These are phyloP conservation scores for Russula griseocarnosa DNA, from an alignment of 768 basidiomycete genomes.

Conservation along the genomic window DNA sequence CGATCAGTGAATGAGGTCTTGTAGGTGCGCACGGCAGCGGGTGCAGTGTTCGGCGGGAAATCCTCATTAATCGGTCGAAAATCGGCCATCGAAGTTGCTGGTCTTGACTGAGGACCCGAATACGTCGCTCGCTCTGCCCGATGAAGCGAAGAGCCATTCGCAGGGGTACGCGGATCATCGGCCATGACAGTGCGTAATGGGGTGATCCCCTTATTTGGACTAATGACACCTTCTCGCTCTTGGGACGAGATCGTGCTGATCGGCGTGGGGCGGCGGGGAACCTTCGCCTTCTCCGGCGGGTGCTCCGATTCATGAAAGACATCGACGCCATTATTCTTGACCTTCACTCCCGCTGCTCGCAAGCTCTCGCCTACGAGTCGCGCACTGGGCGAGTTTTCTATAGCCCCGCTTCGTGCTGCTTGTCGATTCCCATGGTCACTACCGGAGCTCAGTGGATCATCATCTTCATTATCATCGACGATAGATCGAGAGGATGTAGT, in stretches of 20 bases:
- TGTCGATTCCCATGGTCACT: slow-evolving; percentile 47
- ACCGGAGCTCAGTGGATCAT: slow-evolving; percentile 25
- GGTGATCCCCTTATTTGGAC: slow-evolving; percentile 7
- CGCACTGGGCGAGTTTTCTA: slow-evolving; percentile 60
- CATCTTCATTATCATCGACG: slow-evolving; percentile 32
- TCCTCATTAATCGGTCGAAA: slow-evolving; percentile 29
- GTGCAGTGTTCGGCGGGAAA: slow-evolving; percentile 38
- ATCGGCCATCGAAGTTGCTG: slow-evolving; percentile 38
- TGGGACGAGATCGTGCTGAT: slow-evolving; percentile 5
- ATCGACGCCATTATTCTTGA: slow-evolving; percentile 34
- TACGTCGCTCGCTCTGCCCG: slow-evolving; percentile 20
- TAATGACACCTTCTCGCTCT: background rate
- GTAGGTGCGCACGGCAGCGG: slow-evolving; percentile 41
- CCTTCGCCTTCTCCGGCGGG: slow-evolving; percentile 1
- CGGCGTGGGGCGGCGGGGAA: slow-evolving; percentile 1
- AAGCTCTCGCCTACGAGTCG: slow-evolving; percentile 65
- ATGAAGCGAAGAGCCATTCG: slow-evolving; percentile 15
- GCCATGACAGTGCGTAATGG: slow-evolving; percentile 15
- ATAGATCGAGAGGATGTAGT: slow-evolving; percentile 28
- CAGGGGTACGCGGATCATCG: slow-evolving; percentile 29
- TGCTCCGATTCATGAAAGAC: slow-evolving; percentile 33
- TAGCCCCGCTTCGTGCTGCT: slow-evolving; percentile 59
- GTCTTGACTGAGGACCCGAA: slow-evolving; percentile 27
- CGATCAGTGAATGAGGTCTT: slow-evolving; percentile 40
- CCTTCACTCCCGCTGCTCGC: slow-evolving; percentile 64